These are phyloP conservation scores for Conticribra guillardii DNA, from an alignment of 108 stramenopile genomes.

Conservation along the genomic window DNA sequence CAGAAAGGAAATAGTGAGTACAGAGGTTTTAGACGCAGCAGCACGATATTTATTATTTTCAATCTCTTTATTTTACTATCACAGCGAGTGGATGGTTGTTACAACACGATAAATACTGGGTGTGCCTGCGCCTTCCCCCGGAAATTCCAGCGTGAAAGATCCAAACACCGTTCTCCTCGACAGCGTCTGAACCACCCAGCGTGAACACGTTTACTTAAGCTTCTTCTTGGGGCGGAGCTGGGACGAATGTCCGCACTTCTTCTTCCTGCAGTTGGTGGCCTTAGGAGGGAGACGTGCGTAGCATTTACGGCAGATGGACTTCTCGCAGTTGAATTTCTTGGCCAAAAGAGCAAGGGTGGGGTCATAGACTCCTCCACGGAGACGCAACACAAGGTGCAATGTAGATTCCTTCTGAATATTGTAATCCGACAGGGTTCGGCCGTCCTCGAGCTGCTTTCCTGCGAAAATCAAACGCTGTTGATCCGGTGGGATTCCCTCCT, in stretches of 20 bases:
- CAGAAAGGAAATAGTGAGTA: too few species aligned
- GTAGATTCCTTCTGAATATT: constrained; percentile 99
- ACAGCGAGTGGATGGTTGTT: too few species aligned
- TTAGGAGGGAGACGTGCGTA: constrained; percentile 99
- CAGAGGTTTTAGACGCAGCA: too few species aligned
- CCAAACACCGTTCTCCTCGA: not conserved
- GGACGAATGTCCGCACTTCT: constrained; percentile 99
- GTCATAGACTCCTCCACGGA: constrained; percentile 95
- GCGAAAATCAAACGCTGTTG: constrained; percentile 98
- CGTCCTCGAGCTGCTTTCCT: constrained; percentile 99
- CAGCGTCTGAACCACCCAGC: not conserved
- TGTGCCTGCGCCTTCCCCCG: too few species aligned
- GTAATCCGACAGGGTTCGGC: constrained; percentile 98
- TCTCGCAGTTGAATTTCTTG: constrained; percentile 99
- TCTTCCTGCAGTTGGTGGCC: constrained; percentile 99
- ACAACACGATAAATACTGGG: too few species aligned
- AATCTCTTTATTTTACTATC: too few species aligned
- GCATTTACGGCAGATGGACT: constrained; percentile 98
- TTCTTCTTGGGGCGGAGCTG: constrained; percentile 99
- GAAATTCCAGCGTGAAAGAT: not conserved
- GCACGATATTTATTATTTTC: too few species aligned
- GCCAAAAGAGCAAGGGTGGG: constrained; percentile 99
- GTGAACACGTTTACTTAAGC: constrained; percentile 90
- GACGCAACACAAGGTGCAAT: constrained; percentile 92
- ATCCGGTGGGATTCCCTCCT: constrained; percentile 99